These are phyloP conservation scores for Claviceps pazoutovae DNA, from an alignment of 2,329 filamentous ascomycete genomes.

Conservation along the genomic window DNA sequence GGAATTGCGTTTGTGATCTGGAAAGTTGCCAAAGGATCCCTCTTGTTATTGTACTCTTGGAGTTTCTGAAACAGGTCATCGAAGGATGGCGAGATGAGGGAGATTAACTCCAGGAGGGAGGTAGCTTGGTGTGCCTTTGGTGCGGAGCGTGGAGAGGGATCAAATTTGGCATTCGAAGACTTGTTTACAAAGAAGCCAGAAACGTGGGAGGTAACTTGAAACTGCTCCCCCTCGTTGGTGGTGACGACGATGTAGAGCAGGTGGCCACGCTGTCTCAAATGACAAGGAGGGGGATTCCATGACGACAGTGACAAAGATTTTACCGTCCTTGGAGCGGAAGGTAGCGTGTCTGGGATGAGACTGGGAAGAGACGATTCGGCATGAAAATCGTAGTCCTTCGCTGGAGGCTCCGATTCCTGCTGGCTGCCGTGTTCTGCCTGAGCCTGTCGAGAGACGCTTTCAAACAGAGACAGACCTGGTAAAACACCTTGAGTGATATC, in stretches of 20 bases:
- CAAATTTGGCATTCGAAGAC: constrained; percentile 88
- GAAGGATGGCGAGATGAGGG: constrained; percentile 73
- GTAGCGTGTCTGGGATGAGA: constrained; percentile 54
- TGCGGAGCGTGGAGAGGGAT: constrained; percentile 65
- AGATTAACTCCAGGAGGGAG: constrained; percentile 71
- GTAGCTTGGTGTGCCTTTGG: constrained; percentile 72
- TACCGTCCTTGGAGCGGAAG: constrained; percentile 71
- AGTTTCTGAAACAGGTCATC: constrained; percentile 59
- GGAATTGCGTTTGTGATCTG: constrained; percentile 93
- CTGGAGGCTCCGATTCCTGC: constrained; percentile 20
- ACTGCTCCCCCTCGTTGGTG: constrained; percentile 88
- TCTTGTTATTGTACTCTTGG: constrained; percentile 71
- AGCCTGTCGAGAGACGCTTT: constrained; percentile 48
- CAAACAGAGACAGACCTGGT: constrained; percentile 75
- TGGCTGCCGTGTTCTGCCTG: constrained; percentile 23
- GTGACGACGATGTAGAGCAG: constrained; percentile 79
- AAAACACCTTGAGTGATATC: constrained; percentile 77
- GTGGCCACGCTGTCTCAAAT: constrained; percentile 82
- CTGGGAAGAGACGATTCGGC: constrained; percentile 52
- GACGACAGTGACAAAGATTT: constrained; percentile 79
- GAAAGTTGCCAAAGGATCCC: constrained; percentile 83
- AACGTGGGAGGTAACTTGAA: constrained; percentile 84
- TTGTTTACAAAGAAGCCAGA: constrained; percentile 97
- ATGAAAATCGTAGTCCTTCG: constrained; percentile 66
- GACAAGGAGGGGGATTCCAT: constrained; percentile 92